Conservation (phyloP, 345 rosid species). For the Salix caprea region DNA sequence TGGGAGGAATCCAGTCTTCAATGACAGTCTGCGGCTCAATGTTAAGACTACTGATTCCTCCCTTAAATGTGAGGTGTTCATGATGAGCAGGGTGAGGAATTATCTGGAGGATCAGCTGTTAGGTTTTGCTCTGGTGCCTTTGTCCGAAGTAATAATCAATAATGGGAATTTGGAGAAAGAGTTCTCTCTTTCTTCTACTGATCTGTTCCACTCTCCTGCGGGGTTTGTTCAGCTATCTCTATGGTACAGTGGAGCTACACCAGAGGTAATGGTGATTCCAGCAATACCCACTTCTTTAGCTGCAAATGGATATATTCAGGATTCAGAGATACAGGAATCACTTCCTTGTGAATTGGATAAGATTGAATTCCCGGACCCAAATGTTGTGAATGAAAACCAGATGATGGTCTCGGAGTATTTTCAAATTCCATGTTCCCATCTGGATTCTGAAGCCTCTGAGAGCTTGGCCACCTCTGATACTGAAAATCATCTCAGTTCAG, state of each 20-base stretch:
- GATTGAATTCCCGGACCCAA: slow-evolving; percentile 97
- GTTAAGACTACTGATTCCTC: slow-evolving; percentile 66
- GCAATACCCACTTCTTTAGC: slow-evolving; percentile 40
- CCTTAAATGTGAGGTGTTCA: slow-evolving; percentile 88
- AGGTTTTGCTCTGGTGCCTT: slow-evolving; percentile 85
- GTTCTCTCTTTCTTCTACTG: slow-evolving; percentile 92
- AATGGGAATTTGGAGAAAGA: slow-evolving; percentile 83
- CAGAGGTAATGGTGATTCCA: slow-evolving; percentile 82
- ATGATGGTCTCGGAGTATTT: slow-evolving; percentile 94
- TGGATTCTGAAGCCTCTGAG: slow-evolving; percentile 64
- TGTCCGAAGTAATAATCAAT: slow-evolving; percentile 70
- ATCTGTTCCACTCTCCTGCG: slow-evolving; percentile 90
- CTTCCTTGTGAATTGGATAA: slow-evolving; percentile 53
- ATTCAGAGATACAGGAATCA: slow-evolving; percentile 46
- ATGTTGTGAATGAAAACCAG: slow-evolving; percentile 81
- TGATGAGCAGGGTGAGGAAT: slow-evolving; percentile 98
- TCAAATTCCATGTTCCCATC: slow-evolving; percentile 50
- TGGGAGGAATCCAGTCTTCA: slow-evolving; percentile 94
- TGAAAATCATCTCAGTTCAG: slow-evolving; percentile 48
- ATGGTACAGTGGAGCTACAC: slow-evolving; percentile 69
- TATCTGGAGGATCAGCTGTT: slow-evolving; percentile 96
- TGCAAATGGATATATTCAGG: slow-evolving; percentile 39
- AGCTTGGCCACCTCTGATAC: slow-evolving; percentile 58
- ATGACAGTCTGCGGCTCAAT: slow-evolving; percentile 61
- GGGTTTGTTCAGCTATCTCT: slow-evolving; percentile 90